Percentiles rank a stretch among this genome's conserved stretches.
Evolutionary conservation across 306 rosid genomes (phyloP).

Genomic region (Casuarina cunninghamiana): DNA sequence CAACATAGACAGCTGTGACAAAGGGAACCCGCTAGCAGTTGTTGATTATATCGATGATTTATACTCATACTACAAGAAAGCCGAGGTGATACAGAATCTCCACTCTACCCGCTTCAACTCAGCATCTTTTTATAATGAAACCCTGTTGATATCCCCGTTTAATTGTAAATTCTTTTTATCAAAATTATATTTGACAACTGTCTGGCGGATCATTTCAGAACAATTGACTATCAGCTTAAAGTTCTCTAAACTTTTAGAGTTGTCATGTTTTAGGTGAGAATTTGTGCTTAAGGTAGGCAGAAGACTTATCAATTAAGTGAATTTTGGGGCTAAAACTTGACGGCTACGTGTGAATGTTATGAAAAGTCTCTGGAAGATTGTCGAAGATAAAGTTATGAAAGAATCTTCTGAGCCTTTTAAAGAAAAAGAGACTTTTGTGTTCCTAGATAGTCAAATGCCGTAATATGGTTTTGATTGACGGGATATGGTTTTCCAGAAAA

Average conservation of each 20-base stretch:
- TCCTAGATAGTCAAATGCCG: not conserved
- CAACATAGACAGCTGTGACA: slow-evolving; percentile 45
- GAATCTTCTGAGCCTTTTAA: not conserved
- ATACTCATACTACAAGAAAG: slow-evolving; percentile 41
- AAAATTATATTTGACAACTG: not conserved
- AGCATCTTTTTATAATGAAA: not conserved
- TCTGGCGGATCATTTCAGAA: not conserved
- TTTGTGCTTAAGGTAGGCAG: not conserved
- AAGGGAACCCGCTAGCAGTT: slow-evolving; percentile 42
- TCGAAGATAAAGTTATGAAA: not conserved
- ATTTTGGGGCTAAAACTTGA: not conserved
- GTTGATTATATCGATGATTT: slow-evolving; percentile 53
- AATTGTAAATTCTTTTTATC: not conserved
- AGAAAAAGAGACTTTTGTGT: not conserved
- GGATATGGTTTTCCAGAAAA: not conserved
- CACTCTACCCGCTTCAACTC: not conserved
- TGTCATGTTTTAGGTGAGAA: not conserved
- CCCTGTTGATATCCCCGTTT: not conserved
- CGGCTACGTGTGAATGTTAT: not conserved
- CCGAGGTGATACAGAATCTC: slow-evolving; percentile 40
- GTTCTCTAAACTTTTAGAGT: not conserved
- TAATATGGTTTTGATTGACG: not conserved
- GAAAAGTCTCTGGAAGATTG: not conserved
- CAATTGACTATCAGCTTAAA: not conserved
- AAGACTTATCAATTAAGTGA: not conserved